Evolutionary conservation across 805 yeast genomes (phyloP).

Genomic region (Zygosaccharomyces lentus): DNA sequence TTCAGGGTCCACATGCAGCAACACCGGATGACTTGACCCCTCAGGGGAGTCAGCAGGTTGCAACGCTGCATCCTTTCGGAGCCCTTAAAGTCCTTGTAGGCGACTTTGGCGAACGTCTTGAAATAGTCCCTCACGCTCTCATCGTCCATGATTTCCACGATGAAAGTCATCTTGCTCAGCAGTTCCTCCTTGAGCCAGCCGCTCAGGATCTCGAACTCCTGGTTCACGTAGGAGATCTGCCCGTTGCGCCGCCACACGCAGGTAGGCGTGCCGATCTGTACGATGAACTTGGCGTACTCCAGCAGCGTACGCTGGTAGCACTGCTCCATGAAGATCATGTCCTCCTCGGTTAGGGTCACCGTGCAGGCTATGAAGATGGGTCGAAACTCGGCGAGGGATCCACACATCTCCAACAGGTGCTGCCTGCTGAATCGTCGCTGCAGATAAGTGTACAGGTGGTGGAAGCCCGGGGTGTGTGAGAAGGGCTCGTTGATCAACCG

Average conservation of each 20-base stretch:
- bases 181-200: constrained; percentile 82
- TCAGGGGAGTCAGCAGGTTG: constrained; percentile 60
- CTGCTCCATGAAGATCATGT: constrained; percentile 91
- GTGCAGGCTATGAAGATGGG: constrained; percentile 93
- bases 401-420: constrained; percentile 76
- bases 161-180: constrained; percentile 62
- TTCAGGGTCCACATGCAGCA: constrained; percentile 90
- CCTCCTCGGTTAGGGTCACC: constrained; percentile 82
- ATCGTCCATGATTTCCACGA: constrained; percentile 82
- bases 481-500: constrained; percentile 71
- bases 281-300: constrained; percentile 82
- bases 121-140: constrained; percentile 82
- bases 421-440: constrained; percentile 63
- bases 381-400: constrained; percentile 82
- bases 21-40: constrained; percentile 54
- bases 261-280: constrained; percentile 88
- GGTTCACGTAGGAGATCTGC: constrained; percentile 92
- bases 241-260: constrained; percentile 95
- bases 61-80: constrained; percentile 87
- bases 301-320: constrained; percentile 88
- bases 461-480: constrained; percentile 88
- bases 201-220: constrained; percentile 83
- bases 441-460: constrained; percentile 69
- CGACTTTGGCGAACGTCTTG: constrained; percentile 74
- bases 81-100: constrained; percentile 87